Evolutionary conservation across 1,284 basidiomycete species (phyloP).

Genomic region (Neotropicomus parvogracilis): DNA sequence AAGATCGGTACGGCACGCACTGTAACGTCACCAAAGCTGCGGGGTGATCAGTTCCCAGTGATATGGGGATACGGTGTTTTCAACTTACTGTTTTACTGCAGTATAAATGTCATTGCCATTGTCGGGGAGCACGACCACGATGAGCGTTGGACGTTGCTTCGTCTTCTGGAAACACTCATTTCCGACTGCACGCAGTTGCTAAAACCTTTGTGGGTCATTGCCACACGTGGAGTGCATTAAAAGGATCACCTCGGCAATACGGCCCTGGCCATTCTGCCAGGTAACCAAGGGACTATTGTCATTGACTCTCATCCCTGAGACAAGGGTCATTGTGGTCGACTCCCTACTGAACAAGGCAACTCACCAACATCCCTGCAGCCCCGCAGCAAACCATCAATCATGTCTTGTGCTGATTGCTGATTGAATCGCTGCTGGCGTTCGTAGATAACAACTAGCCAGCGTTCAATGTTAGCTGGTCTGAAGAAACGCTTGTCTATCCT

Average conservation of each 20-base stretch:
- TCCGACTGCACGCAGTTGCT: constrained; percentile 52
- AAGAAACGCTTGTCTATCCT: constrained; percentile 68
- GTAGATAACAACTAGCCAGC: constrained; percentile 64
- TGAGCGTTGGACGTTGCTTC: constrained; percentile 47
- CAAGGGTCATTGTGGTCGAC: not conserved
- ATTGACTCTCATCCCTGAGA: constrained; percentile 49
- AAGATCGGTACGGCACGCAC: constrained; percentile 35
- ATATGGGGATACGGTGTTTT: constrained; percentile 12
- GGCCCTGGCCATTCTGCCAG: constrained; percentile 54
- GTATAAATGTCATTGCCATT: constrained; percentile 70
- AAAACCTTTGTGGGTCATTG: constrained; percentile 6
- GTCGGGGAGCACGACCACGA: constrained; percentile 71
- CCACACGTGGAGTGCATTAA: not conserved
- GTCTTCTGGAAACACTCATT: constrained; percentile 39
- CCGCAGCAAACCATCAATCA: constrained; percentile 46
- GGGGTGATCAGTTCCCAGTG: not conserved
- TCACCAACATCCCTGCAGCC: constrained; percentile 55
- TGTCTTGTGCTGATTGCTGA: constrained; percentile 41
- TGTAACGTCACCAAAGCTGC: constrained; percentile 66
- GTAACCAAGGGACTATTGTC: constrained; percentile 42
- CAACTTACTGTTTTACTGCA: constrained; percentile 67
- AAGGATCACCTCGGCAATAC: constrained; percentile 43
- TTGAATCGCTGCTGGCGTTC: constrained; percentile 55
- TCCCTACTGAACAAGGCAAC: constrained; percentile 25
- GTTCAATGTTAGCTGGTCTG: constrained; percentile 44